Evolutionary conservation across 352 stramenopile species (phyloP), one percentile per base, ranked within the genome.

Genomic region (Globisporangium nagaii): DNA sequence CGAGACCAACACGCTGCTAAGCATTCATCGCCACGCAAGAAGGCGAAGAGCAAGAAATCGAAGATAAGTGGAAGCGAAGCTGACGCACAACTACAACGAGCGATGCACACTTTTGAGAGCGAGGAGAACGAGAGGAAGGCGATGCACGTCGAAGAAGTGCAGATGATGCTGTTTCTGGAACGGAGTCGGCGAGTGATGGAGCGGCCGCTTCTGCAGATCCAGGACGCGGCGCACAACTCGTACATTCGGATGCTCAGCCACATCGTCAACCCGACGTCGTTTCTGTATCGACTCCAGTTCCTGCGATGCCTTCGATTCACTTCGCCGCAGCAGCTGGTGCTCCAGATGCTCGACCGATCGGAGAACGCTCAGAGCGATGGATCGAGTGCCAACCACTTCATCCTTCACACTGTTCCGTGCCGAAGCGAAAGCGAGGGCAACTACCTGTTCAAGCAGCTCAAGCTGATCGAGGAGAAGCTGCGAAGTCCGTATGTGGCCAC

Each of bases 131-230:
- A 85, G 24, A 49, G 67, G 2, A 82, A 77, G 58, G 37, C 61
- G 0, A 66, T 86, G 65, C 58, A 71, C 27, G 43, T 27, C 0
- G 77, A 88, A 53, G 75, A 88, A 35, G 56, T 67, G 9, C 39
- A 54, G 5, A 80, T 85, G 68, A 31, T 57, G 5, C 68, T 90
- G 30, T 70, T 70, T 30, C 30, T 90, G 0, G 79, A 90, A 22
- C 58, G 73, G 12, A 65, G 58, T 57, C 62, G 65, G 22, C 65
- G 79, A 1, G 35, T 31, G 1, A 3, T 72, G 7, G 79, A 88
- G 49, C 63, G 75, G 24, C 73, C 71, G 8, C 32, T 74, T 7
- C 56, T 90, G 1, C 68, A 72, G 15, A 36, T 61, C 12, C 72
- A 90, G 62, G 76, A 90, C 41, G 19, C 60, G 27, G 70, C 74